Evolutionary conservation across 164 flowering plant genomes (phyloP), one percentile per base, ranked within the genome.

Genomic region (Piper longum): DNA sequence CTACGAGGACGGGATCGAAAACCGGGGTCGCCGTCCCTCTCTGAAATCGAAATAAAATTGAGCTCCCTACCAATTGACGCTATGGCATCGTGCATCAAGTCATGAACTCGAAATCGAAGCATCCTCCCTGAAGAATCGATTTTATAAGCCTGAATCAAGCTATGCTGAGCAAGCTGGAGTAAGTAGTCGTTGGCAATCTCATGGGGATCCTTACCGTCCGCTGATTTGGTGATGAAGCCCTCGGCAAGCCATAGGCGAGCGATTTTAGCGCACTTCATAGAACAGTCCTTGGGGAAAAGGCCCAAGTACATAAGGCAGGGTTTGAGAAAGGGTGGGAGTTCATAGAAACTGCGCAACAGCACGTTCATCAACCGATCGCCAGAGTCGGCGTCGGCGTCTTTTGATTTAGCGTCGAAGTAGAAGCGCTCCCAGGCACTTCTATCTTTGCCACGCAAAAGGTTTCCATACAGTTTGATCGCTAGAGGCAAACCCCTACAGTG

Each of bases 71-170:
- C 73, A 48, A 55, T 69, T 2, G 73, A 62, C 5, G 79, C 43
- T 0, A 75, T 78, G 1, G 81, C 52, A 62, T 84, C 83, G 0
- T 78, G 76, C 72, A 83, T 44, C 7, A 83, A 52, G 64, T 78
- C 87, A 66, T 83, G 87, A n/a, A 83, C 63, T 11, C 71, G 64
- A 65, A 75, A 77, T 14, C 69, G 41, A 62, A 70, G 79, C 12
- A 66, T 72, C 19, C 78, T 69, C 40, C 81, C 82, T 42, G 18
- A 52, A 1, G 57, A 66, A 54, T 74, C 66, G 3, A 61, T 69
- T 61, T 67, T 59, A 13, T 60, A 56, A 18, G 67, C 79, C 61
- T 66, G 67, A 26, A 63, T 36, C 56, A 64, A 9, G 54, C 56
- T 55, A 11, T 61, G 2, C 5, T 7, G 56, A 13, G 60, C 45